Conservation (phyloP, 2,329 filamentous ascomycete genomes). For the Endoconidiophora polonica region DNA sequence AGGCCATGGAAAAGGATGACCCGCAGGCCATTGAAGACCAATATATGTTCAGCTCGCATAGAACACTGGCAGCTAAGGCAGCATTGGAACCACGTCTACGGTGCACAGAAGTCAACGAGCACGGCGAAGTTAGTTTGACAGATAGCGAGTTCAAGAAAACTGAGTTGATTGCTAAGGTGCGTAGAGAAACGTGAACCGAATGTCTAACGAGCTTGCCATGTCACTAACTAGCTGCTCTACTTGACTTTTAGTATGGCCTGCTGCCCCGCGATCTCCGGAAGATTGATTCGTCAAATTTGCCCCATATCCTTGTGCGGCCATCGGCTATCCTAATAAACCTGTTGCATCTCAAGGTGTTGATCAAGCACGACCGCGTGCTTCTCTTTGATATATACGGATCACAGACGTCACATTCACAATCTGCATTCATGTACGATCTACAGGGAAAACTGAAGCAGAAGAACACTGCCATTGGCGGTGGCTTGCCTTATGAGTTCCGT, state of each 20-base stretch:
- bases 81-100: slow-evolving; percentile 71
- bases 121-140: slow-evolving; percentile 78
- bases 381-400: slow-evolving; percentile 95
- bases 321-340: slow-evolving; percentile 90
- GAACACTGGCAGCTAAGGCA: slow-evolving; percentile 53
- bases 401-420: slow-evolving; percentile 86
- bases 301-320: slow-evolving; percentile 85
- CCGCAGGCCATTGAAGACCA: slow-evolving; percentile 6
- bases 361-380: slow-evolving; percentile 85
- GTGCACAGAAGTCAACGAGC: slow-evolving; percentile 88
- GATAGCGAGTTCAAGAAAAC: slow-evolving; percentile 97
- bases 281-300: slow-evolving; percentile 89
- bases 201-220: slow-evolving; percentile 7
- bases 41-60: slow-evolving; percentile 12
- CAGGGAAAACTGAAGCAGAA: slow-evolving; percentile 85
- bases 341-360: slow-evolving; percentile 86
- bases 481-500: slow-evolving; percentile 85
- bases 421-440: slow-evolving; percentile 92
- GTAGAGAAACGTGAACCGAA: not conserved
- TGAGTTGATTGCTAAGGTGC: slow-evolving; percentile 84
- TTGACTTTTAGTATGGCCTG: slow-evolving; percentile 56
- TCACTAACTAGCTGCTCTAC: slow-evolving; percentile 13
- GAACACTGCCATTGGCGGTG: slow-evolving; percentile 20
- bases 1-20: slow-evolving; percentile 11
- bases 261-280: slow-evolving; percentile 90